Conservation (phyloP, 139 green algal species). For the Chlamydomonas asymmetrica region DNA sequence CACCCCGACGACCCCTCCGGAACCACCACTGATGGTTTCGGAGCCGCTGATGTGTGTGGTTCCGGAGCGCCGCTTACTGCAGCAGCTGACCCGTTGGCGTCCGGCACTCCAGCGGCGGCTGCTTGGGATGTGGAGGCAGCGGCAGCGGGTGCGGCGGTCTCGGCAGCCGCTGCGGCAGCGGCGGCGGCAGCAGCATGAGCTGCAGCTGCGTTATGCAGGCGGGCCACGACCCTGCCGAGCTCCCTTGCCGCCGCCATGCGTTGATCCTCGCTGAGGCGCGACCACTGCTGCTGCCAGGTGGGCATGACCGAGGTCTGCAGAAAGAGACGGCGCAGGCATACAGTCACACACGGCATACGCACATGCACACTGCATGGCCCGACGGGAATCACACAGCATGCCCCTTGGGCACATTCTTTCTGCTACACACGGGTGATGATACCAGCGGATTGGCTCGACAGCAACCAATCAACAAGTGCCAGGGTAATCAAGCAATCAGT, state of each 20-base stretch:
- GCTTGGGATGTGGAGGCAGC: not conserved
- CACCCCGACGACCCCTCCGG: not conserved
- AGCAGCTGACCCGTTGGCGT: not conserved
- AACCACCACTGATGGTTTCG: not conserved
- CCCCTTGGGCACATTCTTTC: too few relatives aligned
- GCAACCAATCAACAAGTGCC: too few relatives aligned
- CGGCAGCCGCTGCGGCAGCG: not conserved
- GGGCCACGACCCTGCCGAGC: not conserved
- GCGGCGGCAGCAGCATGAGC: not conserved
- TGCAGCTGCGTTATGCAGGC: not conserved
- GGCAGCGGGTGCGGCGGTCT: not conserved
- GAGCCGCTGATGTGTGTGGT: not conserved
- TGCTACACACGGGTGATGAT: too few relatives aligned
- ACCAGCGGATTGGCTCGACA: too few relatives aligned
- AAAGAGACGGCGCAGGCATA: too few relatives aligned
- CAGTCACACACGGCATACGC: too few relatives aligned
- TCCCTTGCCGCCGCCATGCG: not conserved
- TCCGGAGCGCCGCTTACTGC: not conserved
- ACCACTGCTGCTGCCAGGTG: too few relatives aligned
- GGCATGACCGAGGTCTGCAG: too few relatives aligned
- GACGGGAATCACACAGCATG: too few relatives aligned
- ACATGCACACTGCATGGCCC: too few relatives aligned
- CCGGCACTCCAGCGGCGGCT: not conserved
- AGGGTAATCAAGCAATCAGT: too few relatives aligned
- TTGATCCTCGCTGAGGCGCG: not conserved